Evolutionary conservation across 208 protist species (phyloP), one percentile per base, ranked within the genome.

Genomic region (Leptomonas seymouri): DNA sequence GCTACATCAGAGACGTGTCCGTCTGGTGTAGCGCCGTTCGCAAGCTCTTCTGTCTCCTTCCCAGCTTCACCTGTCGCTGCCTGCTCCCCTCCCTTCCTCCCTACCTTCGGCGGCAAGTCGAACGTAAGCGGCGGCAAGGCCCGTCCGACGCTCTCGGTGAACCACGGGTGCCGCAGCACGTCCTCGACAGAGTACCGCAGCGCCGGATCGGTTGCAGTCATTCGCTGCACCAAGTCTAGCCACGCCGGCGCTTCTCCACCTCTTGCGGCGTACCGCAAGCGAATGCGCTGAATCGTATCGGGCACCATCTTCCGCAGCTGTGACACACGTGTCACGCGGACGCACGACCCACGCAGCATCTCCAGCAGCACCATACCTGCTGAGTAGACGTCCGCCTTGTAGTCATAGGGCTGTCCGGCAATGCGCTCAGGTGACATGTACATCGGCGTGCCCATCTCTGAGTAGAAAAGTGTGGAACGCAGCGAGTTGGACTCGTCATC

Each of bases 381-480:
- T 16, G 86, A 81, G 78, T 86, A 96, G 27, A 96, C 81, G 51
- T 96, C 91, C 2, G 89, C 86, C 31, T 85, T 82, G 72, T 77
- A 83, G 73, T 82, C 73, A 72, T 95, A 95, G 28, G 68, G 65
- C 51, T 89, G 72, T 50, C 57, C 53, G 15, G 44, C 45, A 28
- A 95, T 76, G 4, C 86, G 80, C 79, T 95, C 90, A 8, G 91
- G 91, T 3, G 86, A 84, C 81, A 89, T 89, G 81, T 94, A 91
- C 61, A 83, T 78, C 15, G 77, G 74, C 11, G 82, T 92, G 25
- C 89, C 84, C 41, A 89, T 68, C 66, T 80, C 69, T 25, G 81
- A 91, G 63, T 89, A 67, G 63, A 93, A 89, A 49, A 90, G 63
- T 2, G 51, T 56, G 44, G 54, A 67, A 31, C 57, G 48, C 23